Percentiles rank a stretch among this genome's conserved stretches.
These are phyloP conservation scores for Russula dissimulans DNA, from an alignment of 768 basidiomycete genomes.

Conservation along the genomic window DNA sequence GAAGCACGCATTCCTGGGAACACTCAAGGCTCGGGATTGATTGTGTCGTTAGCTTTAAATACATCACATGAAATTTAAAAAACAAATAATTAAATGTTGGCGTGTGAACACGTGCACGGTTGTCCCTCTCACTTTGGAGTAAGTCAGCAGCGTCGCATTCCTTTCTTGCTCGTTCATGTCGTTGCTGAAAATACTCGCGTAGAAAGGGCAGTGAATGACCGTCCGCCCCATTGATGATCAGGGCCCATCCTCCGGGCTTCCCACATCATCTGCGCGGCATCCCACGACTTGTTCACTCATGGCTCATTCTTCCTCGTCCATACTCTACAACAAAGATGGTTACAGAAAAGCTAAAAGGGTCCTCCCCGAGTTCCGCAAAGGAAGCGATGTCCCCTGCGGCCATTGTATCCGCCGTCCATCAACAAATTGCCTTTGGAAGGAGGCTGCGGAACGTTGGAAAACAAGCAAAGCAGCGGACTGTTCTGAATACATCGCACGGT, in stretches of 20 bases:
- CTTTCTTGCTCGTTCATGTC: not conserved
- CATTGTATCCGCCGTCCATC: constrained; percentile 5
- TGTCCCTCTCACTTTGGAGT: not conserved
- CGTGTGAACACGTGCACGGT: not conserved
- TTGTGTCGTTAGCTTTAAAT: constrained; percentile 28
- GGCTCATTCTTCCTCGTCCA: not conserved
- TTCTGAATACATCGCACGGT: not conserved
- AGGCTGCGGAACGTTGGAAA: not conserved
- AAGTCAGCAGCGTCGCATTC: too few species aligned
- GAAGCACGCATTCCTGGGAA: constrained; percentile 90
- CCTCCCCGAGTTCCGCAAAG: not conserved
- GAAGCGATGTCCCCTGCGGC: constrained; percentile 3
- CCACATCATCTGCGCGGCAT: constrained; percentile 35
- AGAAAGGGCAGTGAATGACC: constrained; percentile 52
- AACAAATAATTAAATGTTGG: too few species aligned
- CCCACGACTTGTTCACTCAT: constrained; percentile 9
- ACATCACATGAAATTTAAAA: not conserved
- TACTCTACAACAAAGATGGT: not conserved
- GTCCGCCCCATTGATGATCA: constrained; percentile 68
- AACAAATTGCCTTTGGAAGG: constrained; percentile 10
- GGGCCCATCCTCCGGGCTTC: constrained; percentile 73
- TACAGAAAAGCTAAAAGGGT: not conserved
- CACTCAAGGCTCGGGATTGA: constrained; percentile 78
- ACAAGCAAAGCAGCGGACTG: not conserved
- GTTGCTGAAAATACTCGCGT: too few species aligned